A percentile compares a stretch with the other conserved stretches of the same genome.
Conservation (phyloP, 495 filamentous ascomycete species). For the Evernia prunastri region DNA sequence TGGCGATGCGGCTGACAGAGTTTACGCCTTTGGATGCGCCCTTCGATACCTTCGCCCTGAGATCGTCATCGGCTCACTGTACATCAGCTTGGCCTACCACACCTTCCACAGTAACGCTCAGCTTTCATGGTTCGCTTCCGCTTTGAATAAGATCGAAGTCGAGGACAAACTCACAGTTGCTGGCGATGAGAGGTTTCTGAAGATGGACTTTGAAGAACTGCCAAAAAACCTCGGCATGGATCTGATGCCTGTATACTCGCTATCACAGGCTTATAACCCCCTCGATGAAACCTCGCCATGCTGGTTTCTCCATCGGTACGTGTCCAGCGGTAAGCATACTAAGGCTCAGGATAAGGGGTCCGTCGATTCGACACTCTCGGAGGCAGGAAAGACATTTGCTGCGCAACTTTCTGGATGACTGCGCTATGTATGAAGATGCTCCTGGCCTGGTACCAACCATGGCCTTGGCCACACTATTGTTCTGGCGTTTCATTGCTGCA, state of each 20-base stretch:
- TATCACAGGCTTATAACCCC: not conserved
- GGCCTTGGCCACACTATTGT: not conserved
- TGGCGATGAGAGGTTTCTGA: not conserved
- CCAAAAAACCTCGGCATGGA: not conserved
- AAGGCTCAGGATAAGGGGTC: not conserved
- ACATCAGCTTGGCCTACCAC: not conserved
- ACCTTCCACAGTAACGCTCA: not conserved
- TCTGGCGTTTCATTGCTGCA: not conserved
- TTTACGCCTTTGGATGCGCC: constrained; percentile 8
- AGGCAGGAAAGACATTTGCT: not conserved
- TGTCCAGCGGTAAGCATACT: not conserved
- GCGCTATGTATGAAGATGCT: not conserved
- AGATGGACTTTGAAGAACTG: not conserved
- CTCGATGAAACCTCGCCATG: not conserved
- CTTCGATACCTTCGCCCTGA: not conserved
- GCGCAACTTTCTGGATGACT: not conserved
- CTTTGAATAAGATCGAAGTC: constrained; percentile 1
- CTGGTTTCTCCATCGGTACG: not conserved
- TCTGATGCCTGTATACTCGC: not conserved
- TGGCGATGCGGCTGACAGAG: not conserved
- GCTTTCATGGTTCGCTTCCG: not conserved
- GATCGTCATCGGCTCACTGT: not conserved
- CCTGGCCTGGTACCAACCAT: not conserved
- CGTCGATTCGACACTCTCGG: not conserved
- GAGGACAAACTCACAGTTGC: not conserved